Conservation (phyloP, 352 stramenopile species). For the Phytophthora megakarya region DNA sequence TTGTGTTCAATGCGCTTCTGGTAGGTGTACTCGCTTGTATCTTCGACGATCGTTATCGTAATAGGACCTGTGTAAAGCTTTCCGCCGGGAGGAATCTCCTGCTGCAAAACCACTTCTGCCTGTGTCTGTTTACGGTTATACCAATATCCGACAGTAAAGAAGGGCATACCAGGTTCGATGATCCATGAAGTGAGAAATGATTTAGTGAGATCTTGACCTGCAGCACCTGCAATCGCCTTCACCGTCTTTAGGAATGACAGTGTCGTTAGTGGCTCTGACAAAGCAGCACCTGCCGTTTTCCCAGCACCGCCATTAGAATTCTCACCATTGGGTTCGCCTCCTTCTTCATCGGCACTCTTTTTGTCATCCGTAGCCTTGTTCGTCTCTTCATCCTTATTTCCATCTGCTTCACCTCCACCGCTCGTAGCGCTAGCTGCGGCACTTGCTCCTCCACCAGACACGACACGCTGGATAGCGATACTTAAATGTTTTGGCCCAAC, state of each 20-base stretch:
- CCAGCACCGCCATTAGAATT: slow-evolving; percentile 16
- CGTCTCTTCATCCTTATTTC: slow-evolving; percentile 44
- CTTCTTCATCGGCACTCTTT: slow-evolving; percentile 44
- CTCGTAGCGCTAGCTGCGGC: slow-evolving; percentile 27
- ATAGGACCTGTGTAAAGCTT: slow-evolving; percentile 84
- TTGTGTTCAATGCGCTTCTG: slow-evolving; percentile 84
- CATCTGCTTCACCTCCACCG: slow-evolving; percentile 39
- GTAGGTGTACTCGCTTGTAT: slow-evolving; percentile 84
- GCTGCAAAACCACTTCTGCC: slow-evolving; percentile 83
- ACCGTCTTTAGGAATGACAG: slow-evolving; percentile 82
- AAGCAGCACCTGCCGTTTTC: slow-evolving; percentile 24
- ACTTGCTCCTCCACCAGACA: slow-evolving; percentile 48
- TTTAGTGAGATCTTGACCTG: slow-evolving; percentile 81
- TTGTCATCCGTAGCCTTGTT: slow-evolving; percentile 29
- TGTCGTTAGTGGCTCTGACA: slow-evolving; percentile 70
- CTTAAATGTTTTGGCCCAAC: slow-evolving; percentile 73
- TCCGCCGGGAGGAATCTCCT: slow-evolving; percentile 77
- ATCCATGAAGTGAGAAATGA: slow-evolving; percentile 86
- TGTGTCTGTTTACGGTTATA: slow-evolving; percentile 90
- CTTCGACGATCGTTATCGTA: slow-evolving; percentile 86
- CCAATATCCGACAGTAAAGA: slow-evolving; percentile 88
- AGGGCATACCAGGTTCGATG: slow-evolving; percentile 80
- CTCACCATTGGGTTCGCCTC: slow-evolving; percentile 27
- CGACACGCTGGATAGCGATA: slow-evolving; percentile 80
- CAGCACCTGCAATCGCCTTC: slow-evolving; percentile 76